phyloP scores from a whole-genome alignment of 257 asterid genomes.

The Solanum paucissectum region DNA sequence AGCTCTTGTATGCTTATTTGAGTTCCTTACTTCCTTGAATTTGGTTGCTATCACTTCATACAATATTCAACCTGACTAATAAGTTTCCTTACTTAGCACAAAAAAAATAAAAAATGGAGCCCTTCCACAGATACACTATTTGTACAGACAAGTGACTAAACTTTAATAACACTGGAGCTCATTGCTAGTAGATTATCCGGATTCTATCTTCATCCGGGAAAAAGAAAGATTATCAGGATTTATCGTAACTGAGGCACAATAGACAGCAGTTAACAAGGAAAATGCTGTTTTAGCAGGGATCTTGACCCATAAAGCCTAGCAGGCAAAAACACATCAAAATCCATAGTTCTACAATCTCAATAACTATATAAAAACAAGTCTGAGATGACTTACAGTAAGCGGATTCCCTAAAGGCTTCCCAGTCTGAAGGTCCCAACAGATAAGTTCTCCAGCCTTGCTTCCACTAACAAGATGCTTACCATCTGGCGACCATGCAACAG shows the following conservation, averaged over 20 bases:
- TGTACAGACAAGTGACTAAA: neutral
- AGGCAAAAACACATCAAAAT: neutral
- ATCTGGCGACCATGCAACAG: slow-evolving; percentile 95
- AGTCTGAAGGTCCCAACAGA: slow-evolving; percentile 82
- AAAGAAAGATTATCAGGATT: neutral
- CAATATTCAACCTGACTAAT: neutral
- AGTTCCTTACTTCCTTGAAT: neutral
- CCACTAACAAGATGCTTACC: slow-evolving; percentile 87
- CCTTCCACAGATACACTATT: neutral
- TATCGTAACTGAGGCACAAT: neutral
- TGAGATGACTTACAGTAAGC: slow-evolving; percentile 41
- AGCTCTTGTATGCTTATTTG: neutral
- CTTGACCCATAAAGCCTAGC: neutral
- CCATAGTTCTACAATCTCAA: neutral
- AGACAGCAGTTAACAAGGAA: neutral
- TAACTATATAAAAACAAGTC: neutral
- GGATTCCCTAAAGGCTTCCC: slow-evolving; percentile 73
- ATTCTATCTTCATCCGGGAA: neutral
- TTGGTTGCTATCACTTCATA: neutral
- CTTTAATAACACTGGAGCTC: too few species aligned
- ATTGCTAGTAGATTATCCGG: neutral
- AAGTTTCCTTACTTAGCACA: neutral
- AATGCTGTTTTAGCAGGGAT: neutral
- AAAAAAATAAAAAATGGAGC: neutral
- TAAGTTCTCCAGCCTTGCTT: slow-evolving; percentile 83